A percentile compares a stretch with the other conserved stretches of the same genome.
These are phyloP conservation scores for Chlamydomonas asymmetrica DNA, from an alignment of 139 green algal species.

Conservation along the genomic window DNA sequence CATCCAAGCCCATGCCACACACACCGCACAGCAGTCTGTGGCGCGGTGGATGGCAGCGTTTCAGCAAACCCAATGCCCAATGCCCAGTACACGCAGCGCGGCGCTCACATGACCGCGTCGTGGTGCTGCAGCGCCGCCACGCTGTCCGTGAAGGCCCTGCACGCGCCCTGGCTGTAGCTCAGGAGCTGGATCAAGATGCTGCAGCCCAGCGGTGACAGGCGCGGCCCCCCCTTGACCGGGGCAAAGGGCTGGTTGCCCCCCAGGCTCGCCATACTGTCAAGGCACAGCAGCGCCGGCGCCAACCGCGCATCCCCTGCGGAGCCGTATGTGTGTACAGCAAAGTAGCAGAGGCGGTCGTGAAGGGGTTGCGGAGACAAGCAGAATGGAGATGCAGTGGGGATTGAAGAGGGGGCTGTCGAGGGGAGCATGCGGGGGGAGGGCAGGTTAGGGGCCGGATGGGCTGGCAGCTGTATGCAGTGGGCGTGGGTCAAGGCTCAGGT, in stretches of 20 bases:
- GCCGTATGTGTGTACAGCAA: too few relatives aligned
- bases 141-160: slow-evolving; percentile 40
- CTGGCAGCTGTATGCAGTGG: background rate
- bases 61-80: too few relatives aligned
- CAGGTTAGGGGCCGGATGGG: background rate
- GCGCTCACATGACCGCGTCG: slow-evolving; percentile 4
- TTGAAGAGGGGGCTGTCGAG: too few relatives aligned
- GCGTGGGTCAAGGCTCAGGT: background rate
- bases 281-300: slow-evolving; percentile 48
- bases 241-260: background rate
- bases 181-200: slow-evolving; percentile 50
- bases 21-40: too few relatives aligned
- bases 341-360: too few relatives aligned
- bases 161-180: slow-evolving; percentile 31
- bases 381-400: background rate
- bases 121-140: slow-evolving; percentile 23
- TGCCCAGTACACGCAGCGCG: too few relatives aligned
- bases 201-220: slow-evolving; percentile 61
- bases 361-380: background rate
- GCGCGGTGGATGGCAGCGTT: too few relatives aligned
- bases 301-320: slow-evolving; percentile 31
- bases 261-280: slow-evolving; percentile 36
- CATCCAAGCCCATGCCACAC: too few relatives aligned
- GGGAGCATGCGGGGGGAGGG: background rate
- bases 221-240: background rate